phyloP scores from a whole-genome alignment of 2,329 filamentous ascomycete genomes.

The Byssochlamys sp. region DNA sequence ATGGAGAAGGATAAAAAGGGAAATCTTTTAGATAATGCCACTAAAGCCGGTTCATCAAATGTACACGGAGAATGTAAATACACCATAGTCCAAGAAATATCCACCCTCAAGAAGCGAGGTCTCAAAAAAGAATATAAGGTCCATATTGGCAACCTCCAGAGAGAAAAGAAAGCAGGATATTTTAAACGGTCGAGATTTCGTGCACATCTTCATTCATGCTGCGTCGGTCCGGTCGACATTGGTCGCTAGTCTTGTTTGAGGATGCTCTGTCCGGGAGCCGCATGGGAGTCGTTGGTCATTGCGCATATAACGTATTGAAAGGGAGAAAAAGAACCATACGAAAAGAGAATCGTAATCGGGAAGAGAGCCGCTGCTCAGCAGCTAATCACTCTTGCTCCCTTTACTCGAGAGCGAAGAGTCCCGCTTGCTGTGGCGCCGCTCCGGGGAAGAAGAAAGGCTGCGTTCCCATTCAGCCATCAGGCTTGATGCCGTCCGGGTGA shows the following conservation, averaged over 20 bases:
- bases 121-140: constrained; percentile 7
- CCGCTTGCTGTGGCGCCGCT: constrained; percentile 4
- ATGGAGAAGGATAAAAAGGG: not conserved
- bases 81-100: constrained; percentile 6
- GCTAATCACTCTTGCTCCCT: constrained; percentile 24
- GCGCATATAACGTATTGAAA: not conserved
- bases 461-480: constrained; percentile 89
- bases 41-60: not conserved
- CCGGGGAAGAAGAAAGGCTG: constrained; percentile 50
- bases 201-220: not conserved
- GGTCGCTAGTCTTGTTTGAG: not conserved
- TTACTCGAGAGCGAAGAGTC: constrained; percentile 14
- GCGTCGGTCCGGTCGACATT: not conserved
- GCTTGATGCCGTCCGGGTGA: constrained; percentile 73
- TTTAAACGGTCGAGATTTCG: not conserved
- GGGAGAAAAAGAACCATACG: not conserved
- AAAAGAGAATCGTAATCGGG: not conserved
- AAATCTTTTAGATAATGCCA: not conserved
- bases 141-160: constrained; percentile 1
- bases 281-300: not conserved
- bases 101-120: not conserved
- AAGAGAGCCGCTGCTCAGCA: not conserved
- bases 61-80: constrained; percentile 11
- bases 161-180: not conserved
- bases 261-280: not conserved